Conservation (phyloP, 2,329 filamentous ascomycete genomes). For the Monilinia aucupariae region DNA sequence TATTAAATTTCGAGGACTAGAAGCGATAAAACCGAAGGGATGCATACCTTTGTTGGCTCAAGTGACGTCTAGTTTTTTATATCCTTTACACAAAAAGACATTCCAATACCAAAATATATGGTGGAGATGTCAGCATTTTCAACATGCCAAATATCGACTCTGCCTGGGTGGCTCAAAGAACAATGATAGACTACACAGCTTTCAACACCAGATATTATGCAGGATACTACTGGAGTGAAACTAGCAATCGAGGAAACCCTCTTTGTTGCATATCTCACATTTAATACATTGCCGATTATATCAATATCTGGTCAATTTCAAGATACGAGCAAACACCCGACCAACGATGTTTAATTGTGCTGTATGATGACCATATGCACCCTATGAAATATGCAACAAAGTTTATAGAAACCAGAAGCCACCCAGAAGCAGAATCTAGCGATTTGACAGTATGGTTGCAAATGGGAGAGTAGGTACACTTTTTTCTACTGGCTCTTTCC, state of each 20-base stretch:
- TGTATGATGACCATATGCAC: background rate
- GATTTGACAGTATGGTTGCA: background rate
- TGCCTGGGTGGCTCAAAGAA: conserved; percentile 41
- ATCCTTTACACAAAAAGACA: conserved; percentile 46
- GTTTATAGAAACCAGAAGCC: background rate
- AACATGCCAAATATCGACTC: conserved; percentile 38
- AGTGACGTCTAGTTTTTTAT: conserved; percentile 47
- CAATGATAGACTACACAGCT: conserved; percentile 35
- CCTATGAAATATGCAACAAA: background rate
- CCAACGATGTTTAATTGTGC: background rate
- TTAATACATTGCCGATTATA: no score
- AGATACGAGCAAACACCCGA: no score
- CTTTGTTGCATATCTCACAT: background rate
- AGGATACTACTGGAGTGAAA: background rate
- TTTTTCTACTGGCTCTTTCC: no score
- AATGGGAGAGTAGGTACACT: background rate
- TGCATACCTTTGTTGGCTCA: conserved; percentile 50
- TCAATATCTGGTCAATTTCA: background rate
- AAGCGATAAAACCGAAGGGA: conserved; percentile 43
- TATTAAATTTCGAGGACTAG: conserved; percentile 44
- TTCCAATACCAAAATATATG: conserved; percentile 45
- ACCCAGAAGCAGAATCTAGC: background rate
- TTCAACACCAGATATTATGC: conserved; percentile 22
- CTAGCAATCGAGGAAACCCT: background rate
- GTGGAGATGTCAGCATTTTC: conserved; percentile 44